Evolutionary conservation across 169 alveolate genomes (phyloP).

Genomic region (Eimeria mitis): DNA sequence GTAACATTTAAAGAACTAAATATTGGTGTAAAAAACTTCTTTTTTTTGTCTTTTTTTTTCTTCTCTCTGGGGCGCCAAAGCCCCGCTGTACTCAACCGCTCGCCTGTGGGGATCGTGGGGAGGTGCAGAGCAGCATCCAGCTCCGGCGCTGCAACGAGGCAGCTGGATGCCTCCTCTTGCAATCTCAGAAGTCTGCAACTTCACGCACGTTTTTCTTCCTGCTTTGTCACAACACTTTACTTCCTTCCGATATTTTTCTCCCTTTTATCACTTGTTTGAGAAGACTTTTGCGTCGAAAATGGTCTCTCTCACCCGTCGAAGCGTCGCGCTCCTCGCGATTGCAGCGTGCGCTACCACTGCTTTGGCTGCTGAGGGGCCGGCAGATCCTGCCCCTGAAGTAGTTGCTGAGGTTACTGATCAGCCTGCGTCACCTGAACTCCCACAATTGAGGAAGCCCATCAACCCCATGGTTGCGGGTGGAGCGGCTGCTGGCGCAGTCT

Average conservation of each 20-base stretch:
- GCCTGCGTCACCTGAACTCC: neutral
- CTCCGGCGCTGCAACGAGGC: neutral
- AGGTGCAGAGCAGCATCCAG: constrained; percentile 38
- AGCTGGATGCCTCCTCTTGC: constrained; percentile 30
- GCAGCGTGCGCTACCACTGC: constrained; percentile 51
- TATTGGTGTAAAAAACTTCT: neutral
- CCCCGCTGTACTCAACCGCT: neutral
- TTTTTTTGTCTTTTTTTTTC: neutral
- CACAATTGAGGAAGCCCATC: neutral
- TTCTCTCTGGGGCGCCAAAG: neutral
- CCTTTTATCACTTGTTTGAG: neutral
- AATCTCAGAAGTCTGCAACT: neutral
- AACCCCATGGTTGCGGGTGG: neutral
- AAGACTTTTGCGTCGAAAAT: neutral
- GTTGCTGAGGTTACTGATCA: neutral
- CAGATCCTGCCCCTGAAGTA: neutral
- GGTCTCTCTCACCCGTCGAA: constrained; percentile 24
- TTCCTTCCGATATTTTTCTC: neutral
- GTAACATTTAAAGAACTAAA: neutral
- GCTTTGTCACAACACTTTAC: neutral
- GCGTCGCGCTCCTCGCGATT: constrained; percentile 30
- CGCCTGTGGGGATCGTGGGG: constrained; percentile 44
- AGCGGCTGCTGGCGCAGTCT: constrained; percentile 2
- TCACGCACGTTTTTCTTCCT: neutral
- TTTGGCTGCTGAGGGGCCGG: constrained; percentile 51